Base-by-base conservation (phyloP, 2,329 filamentous ascomycete genomes). In the Sporothrix mexicana region DNA sequence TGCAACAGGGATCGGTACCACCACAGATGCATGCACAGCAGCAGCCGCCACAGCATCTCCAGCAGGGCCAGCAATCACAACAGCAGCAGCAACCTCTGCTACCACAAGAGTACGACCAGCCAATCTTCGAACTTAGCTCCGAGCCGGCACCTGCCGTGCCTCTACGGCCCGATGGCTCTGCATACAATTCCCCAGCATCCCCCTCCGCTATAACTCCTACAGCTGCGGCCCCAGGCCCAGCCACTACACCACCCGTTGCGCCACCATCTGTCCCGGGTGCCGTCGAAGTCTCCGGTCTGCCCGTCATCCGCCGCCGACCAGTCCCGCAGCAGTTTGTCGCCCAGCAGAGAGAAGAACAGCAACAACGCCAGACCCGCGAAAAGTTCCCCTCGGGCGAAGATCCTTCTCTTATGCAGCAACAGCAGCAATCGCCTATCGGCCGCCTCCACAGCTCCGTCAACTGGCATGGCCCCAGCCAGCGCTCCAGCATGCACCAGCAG, bases 401-500 rank as follows among this genome's bases (percentile, higher is more conserved):
- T 12, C 47, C 70, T n/a, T 20, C 36, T 13, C 13, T 30, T 1
- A 43, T 3, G 64, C 23, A 15, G 15, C 70, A 30, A 15, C 7
- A 17, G 7, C 43, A 23, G 7, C 70, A n/a, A 15, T 13, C 23
- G 7, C 43, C 51, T n/a, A 23, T 70, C 7, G 70, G 25, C 6
- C 66, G 41, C 47, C 20, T 45, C 2, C 53, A 70, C 20, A 49
- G 64, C 12, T 70, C 57, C 5, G 30, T 72, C 51, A 25, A 25
- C 36, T 61, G 51, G 20, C 70, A 70, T 9, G 25, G n/a, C 2
- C 66, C 71, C 30, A 49, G 15, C 20, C 74, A 59, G 23, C 76
- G 55, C 72, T 76, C 71, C 69, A 75, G 62, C 57, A 75, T 64
- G 76, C 77, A 74, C 73, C 79, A 70, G 75, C 79, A 79, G 30